These are phyloP conservation scores for Vaccinium darrowii DNA, from an alignment of 148 eudicot species.

Conservation along the genomic window DNA sequence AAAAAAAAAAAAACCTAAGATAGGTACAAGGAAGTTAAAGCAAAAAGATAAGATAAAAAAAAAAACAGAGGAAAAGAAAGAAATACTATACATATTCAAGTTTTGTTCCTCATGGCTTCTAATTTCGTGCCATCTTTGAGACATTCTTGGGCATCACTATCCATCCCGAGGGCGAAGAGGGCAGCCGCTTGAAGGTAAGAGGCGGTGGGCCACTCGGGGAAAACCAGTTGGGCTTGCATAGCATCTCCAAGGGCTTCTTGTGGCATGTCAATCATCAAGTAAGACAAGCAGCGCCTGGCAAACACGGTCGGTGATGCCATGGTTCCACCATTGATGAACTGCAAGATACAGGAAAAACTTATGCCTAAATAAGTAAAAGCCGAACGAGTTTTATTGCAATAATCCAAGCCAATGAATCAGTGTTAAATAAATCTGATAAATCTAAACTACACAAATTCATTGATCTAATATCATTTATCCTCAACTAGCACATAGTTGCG, in stretches of 20 bases:
- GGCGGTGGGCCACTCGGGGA: constrained; percentile 63
- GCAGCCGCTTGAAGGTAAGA: constrained; percentile 57
- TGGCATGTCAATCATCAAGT: constrained; percentile 54
- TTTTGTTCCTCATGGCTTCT: constrained; percentile 44
- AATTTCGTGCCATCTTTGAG: constrained; percentile 55
- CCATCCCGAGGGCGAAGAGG: constrained; percentile 60
- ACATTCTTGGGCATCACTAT: constrained; percentile 56
- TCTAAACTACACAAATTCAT: background rate
- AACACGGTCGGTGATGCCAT: constrained; percentile 64
- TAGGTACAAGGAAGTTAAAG: constrained; percentile 9
- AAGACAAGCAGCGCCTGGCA: constrained; percentile 55
- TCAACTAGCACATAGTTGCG: background rate
- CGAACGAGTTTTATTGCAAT: background rate
- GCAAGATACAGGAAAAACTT: background rate
- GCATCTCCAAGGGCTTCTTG: constrained; percentile 71
- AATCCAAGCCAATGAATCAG: background rate
- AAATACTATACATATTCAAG: constrained; percentile 27
- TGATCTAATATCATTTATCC: background rate
- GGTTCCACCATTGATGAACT: constrained; percentile 64
- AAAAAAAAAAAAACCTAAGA: background rate
- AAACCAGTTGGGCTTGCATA: constrained; percentile 55
- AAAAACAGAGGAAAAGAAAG: too few relatives aligned
- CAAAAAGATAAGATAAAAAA: background rate
- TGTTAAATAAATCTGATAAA: background rate
- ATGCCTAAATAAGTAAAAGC: background rate